Conservation (phyloP, 2,329 filamentous ascomycete genomes). For the Colletotrichum cordylinicola region DNA sequence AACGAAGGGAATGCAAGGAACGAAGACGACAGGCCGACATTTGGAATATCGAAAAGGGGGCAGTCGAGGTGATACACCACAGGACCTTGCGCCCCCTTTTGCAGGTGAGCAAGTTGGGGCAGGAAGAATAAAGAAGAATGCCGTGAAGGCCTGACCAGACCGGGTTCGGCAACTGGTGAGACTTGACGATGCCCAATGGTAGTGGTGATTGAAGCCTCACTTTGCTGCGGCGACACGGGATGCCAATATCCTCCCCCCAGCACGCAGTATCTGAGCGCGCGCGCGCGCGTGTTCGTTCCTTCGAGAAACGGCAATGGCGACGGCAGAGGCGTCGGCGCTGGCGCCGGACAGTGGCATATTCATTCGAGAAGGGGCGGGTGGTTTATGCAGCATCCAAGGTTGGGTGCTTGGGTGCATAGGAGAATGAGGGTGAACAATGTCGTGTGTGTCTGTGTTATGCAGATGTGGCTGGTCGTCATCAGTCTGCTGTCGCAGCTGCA, state of each 20-base stretch:
- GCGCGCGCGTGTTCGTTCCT: background rate
- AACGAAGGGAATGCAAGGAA: slow-evolving; percentile 7
- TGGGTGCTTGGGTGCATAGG: background rate
- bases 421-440: background rate
- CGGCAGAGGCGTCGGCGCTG: background rate
- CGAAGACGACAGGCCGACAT: slow-evolving; percentile 1
- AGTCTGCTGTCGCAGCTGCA: background rate
- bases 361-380: background rate
- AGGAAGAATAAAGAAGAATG: background rate
- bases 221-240: background rate
- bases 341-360: background rate
- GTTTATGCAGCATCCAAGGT: background rate
- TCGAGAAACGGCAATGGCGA: background rate
- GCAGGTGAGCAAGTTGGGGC: background rate
- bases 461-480: background rate
- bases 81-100: background rate
- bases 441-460: background rate
- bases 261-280: background rate
- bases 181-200: slow-evolving; percentile 20
- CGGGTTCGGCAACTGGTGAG: slow-evolving; percentile 12
- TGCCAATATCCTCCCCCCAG: background rate
- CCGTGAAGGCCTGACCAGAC: background rate
- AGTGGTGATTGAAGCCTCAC: slow-evolving; percentile 9
- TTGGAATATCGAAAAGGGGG: slow-evolving; percentile 12
- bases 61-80: background rate